phyloP scores from a whole-genome alignment of 2,329 filamentous ascomycete species.

The Zasmidium angulare region DNA sequence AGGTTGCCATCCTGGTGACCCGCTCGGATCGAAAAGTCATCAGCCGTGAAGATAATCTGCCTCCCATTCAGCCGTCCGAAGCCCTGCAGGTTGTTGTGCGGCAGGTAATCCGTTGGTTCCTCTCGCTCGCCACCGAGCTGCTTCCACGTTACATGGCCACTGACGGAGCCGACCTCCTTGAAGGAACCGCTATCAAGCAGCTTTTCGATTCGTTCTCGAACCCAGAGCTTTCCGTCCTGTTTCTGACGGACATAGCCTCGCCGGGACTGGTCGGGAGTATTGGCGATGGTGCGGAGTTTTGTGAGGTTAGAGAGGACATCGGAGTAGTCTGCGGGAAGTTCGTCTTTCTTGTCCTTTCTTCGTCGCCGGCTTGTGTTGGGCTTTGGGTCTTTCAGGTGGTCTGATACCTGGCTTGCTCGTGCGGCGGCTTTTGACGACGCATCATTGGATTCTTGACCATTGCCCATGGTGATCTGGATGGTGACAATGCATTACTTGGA shows the following conservation, averaged over 20 bases:
- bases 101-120: conserved; percentile 53
- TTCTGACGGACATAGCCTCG: conserved; percentile 64
- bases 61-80: conserved; percentile 51
- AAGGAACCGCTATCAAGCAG: conserved; percentile 60
- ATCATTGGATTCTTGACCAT: not conserved
- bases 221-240: conserved; percentile 64
- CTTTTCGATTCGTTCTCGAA: conserved; percentile 59
- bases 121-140: conserved; percentile 47
- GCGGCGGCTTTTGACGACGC: conserved; percentile 21
- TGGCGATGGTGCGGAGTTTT: conserved; percentile 53
- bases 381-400: conserved; percentile 41
- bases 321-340: conserved; percentile 60
- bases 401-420: conserved; percentile 30
- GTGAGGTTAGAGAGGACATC: conserved; percentile 61
- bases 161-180: conserved; percentile 60
- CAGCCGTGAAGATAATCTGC: conserved; percentile 60
- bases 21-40: conserved; percentile 63
- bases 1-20: conserved; percentile 64
- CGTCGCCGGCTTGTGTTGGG: conserved; percentile 30
- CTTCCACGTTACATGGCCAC: conserved; percentile 60
- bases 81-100: conserved; percentile 63
- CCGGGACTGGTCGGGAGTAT: conserved; percentile 54
- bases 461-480: not conserved
- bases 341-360: conserved; percentile 37
- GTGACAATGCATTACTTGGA: not conserved